phyloP scores from a whole-genome alignment of 2,329 filamentous ascomycete genomes.

The Dissoconium aciculare region DNA sequence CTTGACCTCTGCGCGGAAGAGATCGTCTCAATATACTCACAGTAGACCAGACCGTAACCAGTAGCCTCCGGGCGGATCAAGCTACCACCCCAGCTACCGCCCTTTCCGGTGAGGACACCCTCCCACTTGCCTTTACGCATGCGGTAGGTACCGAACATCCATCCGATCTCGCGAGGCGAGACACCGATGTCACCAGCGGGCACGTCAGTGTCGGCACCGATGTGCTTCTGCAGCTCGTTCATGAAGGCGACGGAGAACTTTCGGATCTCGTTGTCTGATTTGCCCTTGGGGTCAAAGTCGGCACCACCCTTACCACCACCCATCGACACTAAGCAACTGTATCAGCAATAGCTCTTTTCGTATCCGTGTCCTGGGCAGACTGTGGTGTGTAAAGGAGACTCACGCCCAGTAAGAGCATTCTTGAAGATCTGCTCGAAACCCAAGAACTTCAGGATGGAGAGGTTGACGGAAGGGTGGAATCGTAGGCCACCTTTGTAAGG shows the following conservation, averaged over 20 bases:
- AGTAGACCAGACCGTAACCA: conserved; percentile 87
- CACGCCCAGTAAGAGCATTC: conserved; percentile 91
- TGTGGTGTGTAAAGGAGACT: no score
- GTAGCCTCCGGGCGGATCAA: conserved; percentile 95
- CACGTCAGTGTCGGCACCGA: conserved; percentile 88
- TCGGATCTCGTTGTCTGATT: conserved; percentile 92
- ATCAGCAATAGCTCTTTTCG: no score
- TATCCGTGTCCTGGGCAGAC: no score
- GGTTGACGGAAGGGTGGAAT: conserved; percentile 79
- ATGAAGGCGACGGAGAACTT: conserved; percentile 95
- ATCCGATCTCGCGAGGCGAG: conserved; percentile 80
- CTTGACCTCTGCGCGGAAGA: no score
- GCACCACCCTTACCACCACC: conserved; percentile 95
- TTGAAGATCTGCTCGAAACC: conserved; percentile 99
- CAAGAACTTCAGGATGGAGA: conserved; percentile 77
- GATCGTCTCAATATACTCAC: no score
- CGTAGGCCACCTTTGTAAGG: conserved; percentile 96
- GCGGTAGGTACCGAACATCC: conserved; percentile 88
- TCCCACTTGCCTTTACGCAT: conserved; percentile 80
- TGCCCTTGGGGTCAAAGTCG: conserved; percentile 98
- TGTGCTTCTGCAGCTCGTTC: conserved; percentile 89
- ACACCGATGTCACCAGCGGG: conserved; percentile 96
- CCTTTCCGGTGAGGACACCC: conserved; percentile 93
- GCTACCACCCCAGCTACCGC: conserved; percentile 77
- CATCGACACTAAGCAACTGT: conserved; percentile 53